Conservation (phyloP, 345 rosid genomes). For the Salix purpurea region DNA sequence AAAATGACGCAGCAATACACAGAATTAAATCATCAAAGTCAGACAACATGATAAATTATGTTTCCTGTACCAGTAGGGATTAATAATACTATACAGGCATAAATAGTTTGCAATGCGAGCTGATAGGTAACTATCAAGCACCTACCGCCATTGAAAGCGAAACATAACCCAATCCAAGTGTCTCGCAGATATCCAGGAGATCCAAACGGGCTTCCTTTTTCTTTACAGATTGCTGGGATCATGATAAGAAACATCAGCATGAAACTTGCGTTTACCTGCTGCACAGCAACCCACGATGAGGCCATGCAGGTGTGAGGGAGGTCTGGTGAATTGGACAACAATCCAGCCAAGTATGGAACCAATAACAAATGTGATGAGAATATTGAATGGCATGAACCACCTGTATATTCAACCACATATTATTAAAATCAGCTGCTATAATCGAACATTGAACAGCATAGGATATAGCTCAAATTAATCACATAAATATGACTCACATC, state of each 20-base stretch:
- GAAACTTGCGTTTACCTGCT: slow-evolving; percentile 22
- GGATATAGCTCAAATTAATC: background rate
- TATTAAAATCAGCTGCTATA: background rate
- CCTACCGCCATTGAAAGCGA: slow-evolving; percentile 75
- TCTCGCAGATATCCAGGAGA: slow-evolving; percentile 43
- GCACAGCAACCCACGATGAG: slow-evolving; percentile 36
- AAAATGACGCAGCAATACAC: background rate
- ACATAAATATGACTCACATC: slow-evolving; percentile 31
- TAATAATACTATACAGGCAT: too few relatives aligned
- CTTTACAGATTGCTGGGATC: slow-evolving; percentile 68
- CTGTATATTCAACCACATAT: slow-evolving; percentile 4
- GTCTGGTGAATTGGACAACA: slow-evolving; percentile 25
- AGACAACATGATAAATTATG: too few relatives aligned
- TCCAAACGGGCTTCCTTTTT: slow-evolving; percentile 62
- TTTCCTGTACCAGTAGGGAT: too few relatives aligned
- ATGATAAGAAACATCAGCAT: slow-evolving; percentile 45
- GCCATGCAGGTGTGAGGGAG: slow-evolving; percentile 33
- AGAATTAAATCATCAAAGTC: background rate
- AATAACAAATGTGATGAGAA: slow-evolving; percentile 29
- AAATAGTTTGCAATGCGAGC: too few relatives aligned
- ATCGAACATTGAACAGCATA: background rate
- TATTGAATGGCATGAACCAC: slow-evolving; percentile 46
- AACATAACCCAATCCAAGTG: slow-evolving; percentile 47
- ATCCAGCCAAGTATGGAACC: slow-evolving; percentile 38
- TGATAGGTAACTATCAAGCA: background rate